phyloP scores from a whole-genome alignment of 768 basidiomycete species.

The Boletus tylopilopsis region DNA sequence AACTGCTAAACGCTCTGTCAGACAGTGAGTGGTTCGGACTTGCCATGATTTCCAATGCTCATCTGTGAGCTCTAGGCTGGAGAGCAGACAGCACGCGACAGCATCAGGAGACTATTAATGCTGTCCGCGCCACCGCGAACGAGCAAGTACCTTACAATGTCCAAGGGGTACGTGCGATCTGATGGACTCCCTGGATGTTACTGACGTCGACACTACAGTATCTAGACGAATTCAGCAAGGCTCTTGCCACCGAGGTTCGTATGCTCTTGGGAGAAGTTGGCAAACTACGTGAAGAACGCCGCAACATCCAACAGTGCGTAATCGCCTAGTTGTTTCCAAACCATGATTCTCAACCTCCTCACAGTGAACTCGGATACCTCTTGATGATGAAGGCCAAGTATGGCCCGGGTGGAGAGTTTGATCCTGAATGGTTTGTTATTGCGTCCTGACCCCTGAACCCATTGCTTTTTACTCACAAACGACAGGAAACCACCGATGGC shows the following conservation, averaged over 20 bases:
- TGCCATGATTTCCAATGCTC: slow-evolving; percentile 4
- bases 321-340: neutral
- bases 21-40: slow-evolving; percentile 43
- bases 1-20: slow-evolving; percentile 50
- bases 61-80: slow-evolving; percentile 47
- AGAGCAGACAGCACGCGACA: slow-evolving; percentile 61
- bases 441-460: neutral
- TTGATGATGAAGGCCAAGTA: slow-evolving; percentile 71
- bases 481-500: slow-evolving; percentile 43
- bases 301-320: slow-evolving; percentile 74
- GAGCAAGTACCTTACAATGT: slow-evolving; percentile 83
- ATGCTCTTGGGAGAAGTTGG: slow-evolving; percentile 83
- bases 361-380: slow-evolving; percentile 72
- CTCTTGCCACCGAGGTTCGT: slow-evolving; percentile 77
- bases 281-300: slow-evolving; percentile 74
- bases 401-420: slow-evolving; percentile 82
- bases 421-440: slow-evolving; percentile 66
- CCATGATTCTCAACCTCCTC: slow-evolving; percentile 5
- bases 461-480: neutral
- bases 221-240: slow-evolving; percentile 84
- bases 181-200: slow-evolving; percentile 1
- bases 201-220: slow-evolving; percentile 44
- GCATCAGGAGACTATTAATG: slow-evolving; percentile 63
- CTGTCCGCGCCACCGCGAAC: slow-evolving; percentile 66
- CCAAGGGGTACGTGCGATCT: slow-evolving; percentile 56